These are phyloP conservation scores for Fusarium albosuccineum DNA, from an alignment of 2,329 filamentous ascomycete genomes.

Conservation along the genomic window DNA sequence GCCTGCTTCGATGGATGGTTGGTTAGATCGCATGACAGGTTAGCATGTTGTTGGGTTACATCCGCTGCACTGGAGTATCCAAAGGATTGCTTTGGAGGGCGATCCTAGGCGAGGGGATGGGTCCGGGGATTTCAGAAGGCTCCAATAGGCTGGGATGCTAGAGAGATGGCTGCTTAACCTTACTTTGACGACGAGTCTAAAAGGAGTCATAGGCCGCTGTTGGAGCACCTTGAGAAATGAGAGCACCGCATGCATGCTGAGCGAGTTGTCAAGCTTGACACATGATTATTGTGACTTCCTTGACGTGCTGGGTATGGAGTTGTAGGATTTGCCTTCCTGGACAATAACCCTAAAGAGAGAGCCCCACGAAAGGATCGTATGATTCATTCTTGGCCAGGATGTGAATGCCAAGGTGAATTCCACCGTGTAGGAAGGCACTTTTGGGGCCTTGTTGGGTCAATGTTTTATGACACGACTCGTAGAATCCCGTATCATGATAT, in stretches of 20 bases:
- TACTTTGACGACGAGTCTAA: not conserved
- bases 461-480: no score
- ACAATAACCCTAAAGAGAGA: not conserved
- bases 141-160: constrained; percentile 15
- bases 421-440: not conserved
- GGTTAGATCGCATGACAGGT: constrained; percentile 15
- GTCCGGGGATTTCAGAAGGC: constrained; percentile 14
- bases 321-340: not conserved
- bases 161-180: not conserved
- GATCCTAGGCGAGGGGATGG: not conserved
- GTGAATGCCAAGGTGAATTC: not conserved
- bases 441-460: not conserved
- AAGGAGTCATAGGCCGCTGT: not conserved
- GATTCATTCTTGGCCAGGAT: not conserved
- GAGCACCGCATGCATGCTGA: not conserved
- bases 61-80: constrained; percentile 9
- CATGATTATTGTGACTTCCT: not conserved
- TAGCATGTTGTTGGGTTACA: constrained; percentile 10
- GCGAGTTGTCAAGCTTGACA: not conserved
- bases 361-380: not conserved
- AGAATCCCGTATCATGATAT: no score
- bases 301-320: not conserved
- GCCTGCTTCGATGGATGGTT: not conserved
- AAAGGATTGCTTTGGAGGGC: not conserved
- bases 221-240: not conserved